Evolutionary conservation across 495 filamentous ascomycete genomes (phyloP).

Genomic region (Baudoinia panamericana): DNA sequence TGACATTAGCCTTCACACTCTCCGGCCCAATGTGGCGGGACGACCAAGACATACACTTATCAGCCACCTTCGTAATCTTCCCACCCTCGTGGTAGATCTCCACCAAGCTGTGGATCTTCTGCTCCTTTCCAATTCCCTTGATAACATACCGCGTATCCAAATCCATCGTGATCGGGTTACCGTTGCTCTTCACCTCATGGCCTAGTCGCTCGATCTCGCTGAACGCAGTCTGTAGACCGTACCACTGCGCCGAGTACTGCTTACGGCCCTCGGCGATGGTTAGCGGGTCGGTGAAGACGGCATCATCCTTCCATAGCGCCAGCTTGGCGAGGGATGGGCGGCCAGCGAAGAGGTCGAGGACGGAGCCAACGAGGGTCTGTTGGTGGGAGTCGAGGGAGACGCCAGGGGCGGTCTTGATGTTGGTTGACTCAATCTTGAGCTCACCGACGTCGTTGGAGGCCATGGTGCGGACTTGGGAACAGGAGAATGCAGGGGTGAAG

Average conservation of each 20-base stretch:
- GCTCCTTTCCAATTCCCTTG: slow-evolving; percentile 39
- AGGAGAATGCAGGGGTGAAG: too few species aligned
- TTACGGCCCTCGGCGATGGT: slow-evolving; percentile 39
- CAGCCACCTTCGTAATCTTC: slow-evolving; percentile 42
- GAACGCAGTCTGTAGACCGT: slow-evolving; percentile 35
- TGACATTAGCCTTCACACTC: neutral
- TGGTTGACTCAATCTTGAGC: slow-evolving; percentile 35
- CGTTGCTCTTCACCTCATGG: slow-evolving; percentile 37
- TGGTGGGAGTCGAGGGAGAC: slow-evolving; percentile 36
- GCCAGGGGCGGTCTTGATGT: slow-evolving; percentile 36
- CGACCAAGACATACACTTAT: slow-evolving; percentile 28
- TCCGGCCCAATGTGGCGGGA: neutral
- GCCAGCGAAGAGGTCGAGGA: slow-evolving; percentile 49
- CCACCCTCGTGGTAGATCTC: slow-evolving; percentile 34
- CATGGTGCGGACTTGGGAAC: slow-evolving; percentile 10
- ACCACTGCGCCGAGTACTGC: slow-evolving; percentile 42
- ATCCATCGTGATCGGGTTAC: slow-evolving; percentile 43
- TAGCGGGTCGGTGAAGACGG: slow-evolving; percentile 38
- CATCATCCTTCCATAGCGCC: slow-evolving; percentile 39
- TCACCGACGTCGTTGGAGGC: slow-evolving; percentile 1
- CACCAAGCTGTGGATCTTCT: slow-evolving; percentile 39
- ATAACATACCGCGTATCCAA: slow-evolving; percentile 40
- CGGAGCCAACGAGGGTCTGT: slow-evolving; percentile 39
- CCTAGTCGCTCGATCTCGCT: slow-evolving; percentile 35
- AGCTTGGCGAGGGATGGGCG: slow-evolving; percentile 43